These are phyloP conservation scores for Cystobasidium ongulense DNA, from an alignment of 768 basidiomycete genomes.

Conservation along the genomic window DNA sequence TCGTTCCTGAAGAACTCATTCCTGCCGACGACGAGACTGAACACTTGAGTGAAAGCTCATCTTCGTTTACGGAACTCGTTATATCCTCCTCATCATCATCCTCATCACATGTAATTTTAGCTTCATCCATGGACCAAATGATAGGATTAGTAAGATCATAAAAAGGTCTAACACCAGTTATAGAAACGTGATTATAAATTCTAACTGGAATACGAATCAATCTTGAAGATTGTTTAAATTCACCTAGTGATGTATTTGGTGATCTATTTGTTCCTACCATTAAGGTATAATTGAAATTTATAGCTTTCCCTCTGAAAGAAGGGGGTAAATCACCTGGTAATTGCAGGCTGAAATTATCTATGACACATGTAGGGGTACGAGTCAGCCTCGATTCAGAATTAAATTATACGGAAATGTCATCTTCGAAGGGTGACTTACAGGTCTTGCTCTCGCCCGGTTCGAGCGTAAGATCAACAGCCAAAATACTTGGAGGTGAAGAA, in stretches of 20 bases:
- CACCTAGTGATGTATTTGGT: slow-evolving; percentile 37
- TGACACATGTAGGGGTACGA: no score
- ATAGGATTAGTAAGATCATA: slow-evolving; percentile 84
- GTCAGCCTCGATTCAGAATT: slow-evolving; percentile 4
- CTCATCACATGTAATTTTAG: slow-evolving; percentile 34
- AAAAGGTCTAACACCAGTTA: slow-evolving; percentile 54
- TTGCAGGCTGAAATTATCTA: slow-evolving; percentile 71
- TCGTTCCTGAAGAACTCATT: neutral
- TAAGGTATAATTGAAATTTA: slow-evolving; percentile 82
- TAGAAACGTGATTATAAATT: slow-evolving; percentile 76
- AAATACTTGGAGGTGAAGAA: slow-evolving; percentile 72
- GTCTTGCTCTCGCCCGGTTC: slow-evolving; percentile 73
- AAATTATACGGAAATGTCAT: neutral
- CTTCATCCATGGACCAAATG: slow-evolving; percentile 47
- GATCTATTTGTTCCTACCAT: slow-evolving; percentile 64
- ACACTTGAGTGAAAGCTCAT: neutral
- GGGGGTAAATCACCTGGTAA: slow-evolving; percentile 79
- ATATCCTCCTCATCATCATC: neutral
- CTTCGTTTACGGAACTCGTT: neutral
- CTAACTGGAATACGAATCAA: slow-evolving; percentile 87
- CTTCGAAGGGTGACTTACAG: slow-evolving; percentile 68
- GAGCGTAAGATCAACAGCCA: slow-evolving; percentile 76
- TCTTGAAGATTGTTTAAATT: slow-evolving; percentile 49
- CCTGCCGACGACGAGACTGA: neutral
- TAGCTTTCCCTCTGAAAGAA: slow-evolving; percentile 72